A percentile compares a stretch with the other conserved stretches of the same genome.
Evolutionary conservation across 768 basidiomycete species (phyloP).

Genomic region (Mycena haematopus): DNA sequence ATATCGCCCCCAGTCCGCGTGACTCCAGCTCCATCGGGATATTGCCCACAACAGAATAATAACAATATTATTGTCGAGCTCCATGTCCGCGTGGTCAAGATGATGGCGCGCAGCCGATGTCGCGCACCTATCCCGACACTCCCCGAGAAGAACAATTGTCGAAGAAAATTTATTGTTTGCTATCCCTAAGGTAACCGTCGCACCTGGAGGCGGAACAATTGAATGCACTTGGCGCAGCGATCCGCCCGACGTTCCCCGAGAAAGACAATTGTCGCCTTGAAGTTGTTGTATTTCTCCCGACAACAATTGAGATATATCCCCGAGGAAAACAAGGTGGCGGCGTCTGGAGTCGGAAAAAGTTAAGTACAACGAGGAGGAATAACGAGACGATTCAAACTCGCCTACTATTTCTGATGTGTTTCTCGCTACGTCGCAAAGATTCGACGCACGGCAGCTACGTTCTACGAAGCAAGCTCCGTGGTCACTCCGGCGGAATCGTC

Average conservation of each 20-base stretch:
- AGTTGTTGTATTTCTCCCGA: slow-evolving; percentile 9
- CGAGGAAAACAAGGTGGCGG: slow-evolving; percentile 11
- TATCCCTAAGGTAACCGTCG: too few species aligned
- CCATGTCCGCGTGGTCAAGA: slow-evolving; percentile 10
- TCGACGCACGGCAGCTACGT: slow-evolving; percentile 16
- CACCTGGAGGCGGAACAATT: too few species aligned
- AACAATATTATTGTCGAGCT: background rate
- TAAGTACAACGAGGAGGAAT: slow-evolving; percentile 9
- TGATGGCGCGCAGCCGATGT: too few species aligned
- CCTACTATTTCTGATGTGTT: slow-evolving; percentile 13
- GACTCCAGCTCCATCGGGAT: slow-evolving; percentile 14
- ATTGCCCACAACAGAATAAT: slow-evolving; percentile 6
- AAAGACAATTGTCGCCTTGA: slow-evolving; percentile 8
- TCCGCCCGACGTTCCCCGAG: too few species aligned
- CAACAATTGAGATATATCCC: slow-evolving; percentile 16
- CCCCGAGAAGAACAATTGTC: background rate
- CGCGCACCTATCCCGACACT: too few species aligned
- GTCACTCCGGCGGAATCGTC: slow-evolving; percentile 25
- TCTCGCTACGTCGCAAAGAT: slow-evolving; percentile 10
- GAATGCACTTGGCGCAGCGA: too few species aligned
- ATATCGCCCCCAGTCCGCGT: too few species aligned
- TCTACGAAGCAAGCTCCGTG: slow-evolving; percentile 15
- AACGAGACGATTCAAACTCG: slow-evolving; percentile 8
- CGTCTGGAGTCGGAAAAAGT: slow-evolving; percentile 3
- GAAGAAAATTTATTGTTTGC: too few species aligned